A percentile compares a stretch with the other conserved stretches of the same genome.
These are phyloP conservation scores for Cryphonectria nitschkei DNA, from an alignment of 2,329 filamentous ascomycete genomes.

Conservation along the genomic window DNA sequence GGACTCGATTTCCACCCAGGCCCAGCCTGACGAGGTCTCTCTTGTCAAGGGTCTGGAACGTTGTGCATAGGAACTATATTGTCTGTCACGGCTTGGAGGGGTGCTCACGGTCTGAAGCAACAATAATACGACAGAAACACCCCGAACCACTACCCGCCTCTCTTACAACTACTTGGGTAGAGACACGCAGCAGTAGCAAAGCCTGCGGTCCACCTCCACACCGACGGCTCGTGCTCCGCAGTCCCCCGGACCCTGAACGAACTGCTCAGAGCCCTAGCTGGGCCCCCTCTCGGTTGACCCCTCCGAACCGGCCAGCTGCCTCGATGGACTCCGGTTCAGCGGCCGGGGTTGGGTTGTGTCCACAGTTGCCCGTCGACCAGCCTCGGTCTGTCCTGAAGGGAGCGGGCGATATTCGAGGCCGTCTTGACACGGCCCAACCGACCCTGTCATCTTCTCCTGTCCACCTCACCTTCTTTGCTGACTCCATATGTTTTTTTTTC, in stretches of 20 bases:
- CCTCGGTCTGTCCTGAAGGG: background rate
- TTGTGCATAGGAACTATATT: too few species aligned
- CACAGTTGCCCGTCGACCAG: background rate
- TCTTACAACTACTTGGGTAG: background rate
- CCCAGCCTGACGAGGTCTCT: background rate
- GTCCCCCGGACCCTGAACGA: slow-evolving; percentile 15
- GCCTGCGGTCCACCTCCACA: slow-evolving; percentile 4
- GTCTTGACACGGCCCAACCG: background rate
- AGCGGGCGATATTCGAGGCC: background rate
- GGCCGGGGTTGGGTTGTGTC: background rate
- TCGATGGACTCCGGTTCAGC: background rate
- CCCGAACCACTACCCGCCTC: too few species aligned
- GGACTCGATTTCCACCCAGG: background rate
- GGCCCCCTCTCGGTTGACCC: slow-evolving; percentile 3
- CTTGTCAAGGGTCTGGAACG: background rate
- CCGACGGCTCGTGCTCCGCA: slow-evolving; percentile 11
- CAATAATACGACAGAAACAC: background rate
- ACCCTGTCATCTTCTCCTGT: slow-evolving; percentile 35
- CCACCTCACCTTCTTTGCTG: background rate
- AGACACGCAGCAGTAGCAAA: background rate
- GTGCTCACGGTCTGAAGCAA: background rate
- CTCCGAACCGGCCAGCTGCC: background rate
- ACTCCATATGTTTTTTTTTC: background rate
- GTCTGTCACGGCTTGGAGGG: background rate
- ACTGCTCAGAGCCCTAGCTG: background rate